Evolutionary conservation across 23 red algal species (phyloP), one percentile per base, ranked within the genome.

Genomic region (Chondrus crispus): DNA sequence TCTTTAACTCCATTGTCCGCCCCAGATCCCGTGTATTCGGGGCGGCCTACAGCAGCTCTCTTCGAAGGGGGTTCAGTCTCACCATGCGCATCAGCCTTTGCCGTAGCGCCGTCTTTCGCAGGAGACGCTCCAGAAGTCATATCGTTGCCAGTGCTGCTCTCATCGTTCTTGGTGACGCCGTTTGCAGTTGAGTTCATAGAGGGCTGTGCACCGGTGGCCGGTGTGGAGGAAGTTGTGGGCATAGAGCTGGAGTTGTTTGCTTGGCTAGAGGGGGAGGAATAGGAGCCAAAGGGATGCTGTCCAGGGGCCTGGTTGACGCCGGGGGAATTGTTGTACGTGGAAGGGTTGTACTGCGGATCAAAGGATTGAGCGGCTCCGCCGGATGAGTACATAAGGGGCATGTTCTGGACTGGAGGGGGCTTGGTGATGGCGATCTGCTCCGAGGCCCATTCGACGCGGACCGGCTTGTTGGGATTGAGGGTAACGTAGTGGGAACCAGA

Each of bases 361-460:
- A 72, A 87, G 3, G 84, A 58, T 40, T 87, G 84, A 40, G 84
- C 16, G 47, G 18, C 51, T 22, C 60, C 60, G 9, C 26, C 26
- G 19, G 84, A 45, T 0, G 64, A 47, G 43, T 72, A 87, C 84
- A 87, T 87, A 37, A 72, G 47, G 46, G 62, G 62, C 84, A 87
- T 87, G 71, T 64, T 70, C 7, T 47, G 49, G 33, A 76, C 20
- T 28, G 77, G 19, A 18, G 79, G 89, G 33, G 89, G 77, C 62
- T 84, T 92, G 12, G 89, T 73, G 24, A 63, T 68, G 52, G 89
- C 68, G 24, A 92, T 82, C 24, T 79, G 89, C 48, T 92, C 89
- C 35, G 89, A 82, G 12, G 89, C 89, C 89, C 89, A 92, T 50
- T 92, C 89, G 46, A 92, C 62, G 49, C 89, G 89, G 72, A 92